Percentiles rank a stretch among this genome's conserved stretches.
phyloP scores from a whole-genome alignment of 2,329 filamentous ascomycete genomes.

The Ceratocystis lukuohia region DNA sequence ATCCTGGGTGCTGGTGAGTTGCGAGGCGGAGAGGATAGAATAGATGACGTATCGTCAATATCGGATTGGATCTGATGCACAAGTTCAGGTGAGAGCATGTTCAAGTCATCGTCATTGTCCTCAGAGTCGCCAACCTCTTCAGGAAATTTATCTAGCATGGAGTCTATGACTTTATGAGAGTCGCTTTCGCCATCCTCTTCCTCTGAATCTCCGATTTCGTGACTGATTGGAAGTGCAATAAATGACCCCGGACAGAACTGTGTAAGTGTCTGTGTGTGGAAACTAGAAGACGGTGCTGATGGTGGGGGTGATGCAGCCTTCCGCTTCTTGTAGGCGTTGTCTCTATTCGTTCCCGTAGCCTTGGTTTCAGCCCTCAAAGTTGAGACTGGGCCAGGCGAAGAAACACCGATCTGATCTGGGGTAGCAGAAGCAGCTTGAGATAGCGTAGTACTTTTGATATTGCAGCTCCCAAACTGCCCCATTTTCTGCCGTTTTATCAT shows the following conservation, averaged over 20 bases:
- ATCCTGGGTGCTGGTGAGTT: neutral
- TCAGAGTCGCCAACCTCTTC: neutral
- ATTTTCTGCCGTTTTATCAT: conserved; percentile 21
- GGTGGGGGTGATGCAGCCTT: neutral
- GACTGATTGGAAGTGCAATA: neutral
- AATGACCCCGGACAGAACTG: conserved; percentile 26
- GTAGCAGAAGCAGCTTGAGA: neutral
- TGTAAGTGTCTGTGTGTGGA: conserved; percentile 33
- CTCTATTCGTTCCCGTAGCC: conserved; percentile 24
- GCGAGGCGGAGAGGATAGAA: neutral
- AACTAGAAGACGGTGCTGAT: conserved; percentile 23
- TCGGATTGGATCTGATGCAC: neutral
- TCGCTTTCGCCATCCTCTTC: conserved; percentile 25
- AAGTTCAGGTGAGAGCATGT: conserved; percentile 20
- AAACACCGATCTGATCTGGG: too few species aligned
- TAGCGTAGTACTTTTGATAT: conserved; percentile 8
- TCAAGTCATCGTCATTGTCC: conserved; percentile 4
- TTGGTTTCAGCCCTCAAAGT: neutral
- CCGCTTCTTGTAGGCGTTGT: conserved; percentile 22
- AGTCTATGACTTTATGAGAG: neutral
- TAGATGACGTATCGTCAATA: neutral
- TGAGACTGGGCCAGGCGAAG: neutral
- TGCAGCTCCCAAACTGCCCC: conserved; percentile 19
- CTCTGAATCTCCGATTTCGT: conserved; percentile 29
- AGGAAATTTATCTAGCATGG: too few species aligned